Evolutionary conservation across 768 basidiomycete species (phyloP).

Genomic region (Suillus tomentosus): DNA sequence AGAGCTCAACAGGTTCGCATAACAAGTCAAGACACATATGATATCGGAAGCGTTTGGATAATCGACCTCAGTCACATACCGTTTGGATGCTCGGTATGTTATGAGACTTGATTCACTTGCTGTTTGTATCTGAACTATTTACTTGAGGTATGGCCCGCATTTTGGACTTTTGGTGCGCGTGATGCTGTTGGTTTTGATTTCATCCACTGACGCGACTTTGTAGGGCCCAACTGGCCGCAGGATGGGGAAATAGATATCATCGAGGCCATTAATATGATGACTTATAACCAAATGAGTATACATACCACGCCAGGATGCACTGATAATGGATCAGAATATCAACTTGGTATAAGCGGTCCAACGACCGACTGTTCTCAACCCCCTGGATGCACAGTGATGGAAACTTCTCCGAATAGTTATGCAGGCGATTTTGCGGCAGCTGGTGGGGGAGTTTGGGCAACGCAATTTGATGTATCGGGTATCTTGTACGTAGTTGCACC

Average conservation of each 20-base stretch:
- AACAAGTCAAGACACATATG: constrained; percentile 44
- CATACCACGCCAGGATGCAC: constrained; percentile 48
- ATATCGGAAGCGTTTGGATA: constrained; percentile 47
- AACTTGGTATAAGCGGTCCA: constrained; percentile 34
- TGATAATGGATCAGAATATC: constrained; percentile 30
- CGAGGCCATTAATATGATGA: constrained; percentile 57
- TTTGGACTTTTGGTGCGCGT: constrained; percentile 33
- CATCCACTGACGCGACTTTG: constrained; percentile 4
- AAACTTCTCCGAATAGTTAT: constrained; percentile 34
- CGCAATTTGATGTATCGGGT: constrained; percentile 64
- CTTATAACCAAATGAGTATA: constrained; percentile 57
- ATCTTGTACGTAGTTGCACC: constrained; percentile 41
- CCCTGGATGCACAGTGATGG: constrained; percentile 32
- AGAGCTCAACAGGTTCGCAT: constrained; percentile 42
- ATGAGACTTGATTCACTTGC: constrained; percentile 9
- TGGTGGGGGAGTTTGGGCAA: constrained; percentile 69
- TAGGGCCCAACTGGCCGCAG: constrained; percentile 41
- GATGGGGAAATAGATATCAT: constrained; percentile 62
- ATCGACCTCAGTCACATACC: constrained; percentile 52
- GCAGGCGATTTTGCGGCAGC: constrained; percentile 21
- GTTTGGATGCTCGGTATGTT: constrained; percentile 57
- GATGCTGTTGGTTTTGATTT: neutral
- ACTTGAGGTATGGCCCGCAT: constrained; percentile 33
- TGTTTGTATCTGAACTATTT: neutral
- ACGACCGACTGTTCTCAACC: constrained; percentile 25